phyloP scores from a whole-genome alignment of 2,329 filamentous ascomycete species.

The Aspergillus sp. region DNA sequence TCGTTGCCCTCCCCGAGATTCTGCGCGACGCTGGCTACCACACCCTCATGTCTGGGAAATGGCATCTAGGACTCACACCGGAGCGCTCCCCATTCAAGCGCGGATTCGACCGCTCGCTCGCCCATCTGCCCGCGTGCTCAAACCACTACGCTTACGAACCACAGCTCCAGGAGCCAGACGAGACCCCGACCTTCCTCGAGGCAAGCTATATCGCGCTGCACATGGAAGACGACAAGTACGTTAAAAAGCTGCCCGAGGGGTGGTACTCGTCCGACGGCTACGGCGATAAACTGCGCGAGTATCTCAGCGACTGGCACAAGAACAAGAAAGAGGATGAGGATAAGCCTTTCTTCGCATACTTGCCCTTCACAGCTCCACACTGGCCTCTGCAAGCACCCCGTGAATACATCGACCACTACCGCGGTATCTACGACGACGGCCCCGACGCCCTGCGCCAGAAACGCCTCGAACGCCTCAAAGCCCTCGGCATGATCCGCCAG shows the following conservation, averaged over 20 bases:
- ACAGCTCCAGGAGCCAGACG: conserved; percentile 39
- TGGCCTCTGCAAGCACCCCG: conserved; percentile 63
- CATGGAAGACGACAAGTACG: conserved; percentile 46
- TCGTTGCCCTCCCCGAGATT: conserved; percentile 59
- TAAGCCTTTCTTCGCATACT: conserved; percentile 59
- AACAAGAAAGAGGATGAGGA: conserved; percentile 24
- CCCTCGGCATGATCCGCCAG: conserved; percentile 55
- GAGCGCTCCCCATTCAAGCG: conserved; percentile 57
- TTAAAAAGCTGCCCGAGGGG: conserved; percentile 49
- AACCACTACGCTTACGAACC: conserved; percentile 60
- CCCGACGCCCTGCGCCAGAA: conserved; percentile 56
- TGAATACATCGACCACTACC: conserved; percentile 57
- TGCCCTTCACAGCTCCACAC: conserved; percentile 63
- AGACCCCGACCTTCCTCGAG: conserved; percentile 43
- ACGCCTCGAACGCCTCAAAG: conserved; percentile 56
- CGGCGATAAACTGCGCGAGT: conserved; percentile 53
- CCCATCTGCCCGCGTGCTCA: conserved; percentile 60
- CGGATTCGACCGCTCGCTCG: conserved; percentile 61
- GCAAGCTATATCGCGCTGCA: conserved; percentile 45
- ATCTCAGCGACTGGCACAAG: conserved; percentile 51
- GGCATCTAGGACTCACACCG: conserved; percentile 61
- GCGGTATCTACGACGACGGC: conserved; percentile 60
- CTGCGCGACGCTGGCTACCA: conserved; percentile 60
- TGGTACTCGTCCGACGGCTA: conserved; percentile 58
- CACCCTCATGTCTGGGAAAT: conserved; percentile 63